phyloP scores from a whole-genome alignment of 352 stramenopile genomes.

The Phytophthora cajani region DNA sequence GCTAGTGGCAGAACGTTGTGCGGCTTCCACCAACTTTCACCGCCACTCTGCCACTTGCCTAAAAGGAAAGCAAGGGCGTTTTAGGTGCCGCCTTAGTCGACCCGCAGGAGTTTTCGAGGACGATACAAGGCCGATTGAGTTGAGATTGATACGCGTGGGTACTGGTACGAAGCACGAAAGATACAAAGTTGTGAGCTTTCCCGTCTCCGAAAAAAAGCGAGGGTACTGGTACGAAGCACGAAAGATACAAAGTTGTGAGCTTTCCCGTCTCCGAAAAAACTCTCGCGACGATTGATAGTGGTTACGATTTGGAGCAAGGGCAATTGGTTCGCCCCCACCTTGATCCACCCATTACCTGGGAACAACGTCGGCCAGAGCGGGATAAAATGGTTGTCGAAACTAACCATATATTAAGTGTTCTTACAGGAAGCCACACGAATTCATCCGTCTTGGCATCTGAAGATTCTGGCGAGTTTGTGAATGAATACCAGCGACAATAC shows the following conservation, averaged over 20 bases:
- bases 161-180: too few species aligned
- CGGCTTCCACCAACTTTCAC: slow-evolving; percentile 3
- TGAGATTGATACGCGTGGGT: neutral
- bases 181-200: too few species aligned
- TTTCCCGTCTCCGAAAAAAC: neutral
- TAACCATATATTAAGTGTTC: neutral
- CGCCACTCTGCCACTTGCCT: neutral
- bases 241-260: neutral
- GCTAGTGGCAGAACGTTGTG: neutral
- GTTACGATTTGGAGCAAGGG: neutral
- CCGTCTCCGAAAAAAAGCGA: too few species aligned
- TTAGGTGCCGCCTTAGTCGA: neutral
- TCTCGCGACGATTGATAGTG: neutral
- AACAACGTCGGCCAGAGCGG: neutral
- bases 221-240: too few species aligned
- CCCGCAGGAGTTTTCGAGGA: neutral
- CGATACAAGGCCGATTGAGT: neutral
- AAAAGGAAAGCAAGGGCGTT: neutral
- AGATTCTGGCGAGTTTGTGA: slow-evolving; percentile 8
- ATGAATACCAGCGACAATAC: slow-evolving; percentile 11
- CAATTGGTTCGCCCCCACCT: neutral
- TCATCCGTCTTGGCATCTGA: slow-evolving; percentile 7
- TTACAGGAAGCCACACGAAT: slow-evolving; percentile 9
- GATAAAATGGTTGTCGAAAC: slow-evolving; percentile 10
- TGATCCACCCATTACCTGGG: neutral